Evolutionary conservation across 1,139 yeast genomes (phyloP), one percentile per base, ranked within the genome.

Genomic region (Pichia sp.): DNA sequence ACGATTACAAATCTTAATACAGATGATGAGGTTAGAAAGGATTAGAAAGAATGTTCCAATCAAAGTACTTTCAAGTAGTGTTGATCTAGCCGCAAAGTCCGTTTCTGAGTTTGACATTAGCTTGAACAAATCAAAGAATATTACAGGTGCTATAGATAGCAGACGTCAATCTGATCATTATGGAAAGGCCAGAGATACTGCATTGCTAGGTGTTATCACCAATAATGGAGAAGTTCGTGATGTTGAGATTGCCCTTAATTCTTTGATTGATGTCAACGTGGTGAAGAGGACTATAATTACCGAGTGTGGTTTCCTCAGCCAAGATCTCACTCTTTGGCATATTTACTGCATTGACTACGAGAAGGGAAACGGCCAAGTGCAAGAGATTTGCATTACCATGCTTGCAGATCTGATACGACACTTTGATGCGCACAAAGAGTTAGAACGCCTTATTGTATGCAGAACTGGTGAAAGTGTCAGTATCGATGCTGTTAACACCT

Each of bases 221-320:
- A 81, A 77, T 36, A 83, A 78, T 55, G 96, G 96, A 1, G 67
- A 80, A n/a, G 68, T 77, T 6, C 79, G 79, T 48, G 68, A 73
- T 35, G 79, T 86, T 27, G 79, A 81, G 50, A n/a, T n/a, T n/a
- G n/a, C n/a, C n/a, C n/a, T n/a, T n/a, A n/a, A n/a, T n/a, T n/a
- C n/a, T n/a, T n/a, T n/a, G n/a, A n/a, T n/a, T n/a, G n/a, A n/a
- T n/a, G n/a, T n/a, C n/a, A n/a, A n/a, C n/a, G n/a, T n/a, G n/a
- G n/a, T n/a, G n/a, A n/a, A n/a, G n/a, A n/a, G n/a, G n/a, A n/a
- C n/a, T n/a, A n/a, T n/a, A n/a, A n/a, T n/a, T n/a, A n/a, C n/a
- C n/a, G n/a, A n/a, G n/a, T n/a, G n/a, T n/a, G n/a, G n/a, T n/a
- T n/a, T n/a, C n/a, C n/a, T n/a, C n/a, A n/a, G n/a, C n/a, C n/a